A percentile compares a stretch with the other conserved stretches of the same genome.
These are phyloP conservation scores for Brassica balearica DNA, from an alignment of 441 rosid species.

Conservation along the genomic window DNA sequence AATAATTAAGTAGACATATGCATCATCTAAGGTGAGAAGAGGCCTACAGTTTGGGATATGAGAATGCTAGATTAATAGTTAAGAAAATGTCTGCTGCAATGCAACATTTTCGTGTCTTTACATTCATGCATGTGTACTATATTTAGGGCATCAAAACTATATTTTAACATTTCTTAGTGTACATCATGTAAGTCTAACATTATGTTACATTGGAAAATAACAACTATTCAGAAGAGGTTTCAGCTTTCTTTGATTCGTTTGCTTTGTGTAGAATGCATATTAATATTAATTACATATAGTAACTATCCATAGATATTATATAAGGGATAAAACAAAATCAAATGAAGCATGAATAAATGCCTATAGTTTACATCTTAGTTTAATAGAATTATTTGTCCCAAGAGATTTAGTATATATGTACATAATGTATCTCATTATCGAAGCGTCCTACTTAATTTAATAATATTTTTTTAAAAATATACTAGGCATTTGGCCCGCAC, in stretches of 20 bases:
- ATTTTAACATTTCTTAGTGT: neutral
- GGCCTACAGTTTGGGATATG: slow-evolving; percentile 39
- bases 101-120: slow-evolving; percentile 41
- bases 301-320: neutral
- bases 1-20: slow-evolving; percentile 2
- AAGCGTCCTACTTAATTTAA: neutral
- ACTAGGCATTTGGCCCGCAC: too few species aligned
- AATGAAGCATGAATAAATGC: neutral
- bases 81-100: slow-evolving; percentile 34
- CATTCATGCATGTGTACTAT: slow-evolving; percentile 28
- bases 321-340: neutral
- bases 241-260: neutral
- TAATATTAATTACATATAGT: neutral
- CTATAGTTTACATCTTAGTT: neutral
- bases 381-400: neutral
- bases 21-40: slow-evolving; percentile 11
- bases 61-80: slow-evolving; percentile 26
- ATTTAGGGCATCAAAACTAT: slow-evolving; percentile 15
- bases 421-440: too few species aligned
- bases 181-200: neutral
- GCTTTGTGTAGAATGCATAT: neutral
- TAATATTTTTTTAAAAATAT: too few species aligned
- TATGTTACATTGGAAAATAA: too few species aligned
- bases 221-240: too few species aligned
- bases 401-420: too few species aligned